Conservation (phyloP, 176 grass and related monocot species). For the Themeda triandra region DNA sequence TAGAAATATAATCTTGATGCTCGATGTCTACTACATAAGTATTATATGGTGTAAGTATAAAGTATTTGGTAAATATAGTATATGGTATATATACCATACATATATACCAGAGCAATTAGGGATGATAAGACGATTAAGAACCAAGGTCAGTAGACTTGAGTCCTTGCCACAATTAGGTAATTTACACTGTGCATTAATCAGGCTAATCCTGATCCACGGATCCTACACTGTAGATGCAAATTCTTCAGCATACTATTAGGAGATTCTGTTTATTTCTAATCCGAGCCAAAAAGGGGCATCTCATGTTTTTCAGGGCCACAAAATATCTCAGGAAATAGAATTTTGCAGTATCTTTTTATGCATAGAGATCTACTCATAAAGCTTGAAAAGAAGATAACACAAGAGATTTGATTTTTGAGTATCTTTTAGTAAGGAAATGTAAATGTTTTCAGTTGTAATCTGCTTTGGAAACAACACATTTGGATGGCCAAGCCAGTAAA, state of each 20-base stretch:
- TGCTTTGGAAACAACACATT: neutral
- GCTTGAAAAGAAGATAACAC: neutral
- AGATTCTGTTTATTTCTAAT: neutral
- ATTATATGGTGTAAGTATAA: too few relatives aligned
- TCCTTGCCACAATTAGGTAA: neutral
- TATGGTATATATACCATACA: too few relatives aligned
- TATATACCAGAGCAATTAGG: too few relatives aligned
- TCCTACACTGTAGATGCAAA: neutral
- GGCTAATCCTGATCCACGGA: neutral
- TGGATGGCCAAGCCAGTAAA: neutral
- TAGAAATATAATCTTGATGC: too few relatives aligned
- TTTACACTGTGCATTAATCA: neutral
- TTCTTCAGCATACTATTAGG: neutral
- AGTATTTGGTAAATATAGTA: too few relatives aligned
- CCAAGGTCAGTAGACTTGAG: neutral
- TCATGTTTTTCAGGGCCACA: neutral
- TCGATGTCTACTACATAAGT: too few relatives aligned
- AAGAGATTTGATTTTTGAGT: neutral
- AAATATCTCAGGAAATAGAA: neutral
- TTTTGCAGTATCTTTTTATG: neutral
- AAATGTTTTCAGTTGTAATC: neutral
- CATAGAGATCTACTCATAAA: neutral
- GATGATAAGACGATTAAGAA: too few relatives aligned
- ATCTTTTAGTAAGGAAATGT: neutral
- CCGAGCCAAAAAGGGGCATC: neutral